Base-by-base conservation (phyloP, 331 rosid species). In the Telfairia occidentalis region DNA sequence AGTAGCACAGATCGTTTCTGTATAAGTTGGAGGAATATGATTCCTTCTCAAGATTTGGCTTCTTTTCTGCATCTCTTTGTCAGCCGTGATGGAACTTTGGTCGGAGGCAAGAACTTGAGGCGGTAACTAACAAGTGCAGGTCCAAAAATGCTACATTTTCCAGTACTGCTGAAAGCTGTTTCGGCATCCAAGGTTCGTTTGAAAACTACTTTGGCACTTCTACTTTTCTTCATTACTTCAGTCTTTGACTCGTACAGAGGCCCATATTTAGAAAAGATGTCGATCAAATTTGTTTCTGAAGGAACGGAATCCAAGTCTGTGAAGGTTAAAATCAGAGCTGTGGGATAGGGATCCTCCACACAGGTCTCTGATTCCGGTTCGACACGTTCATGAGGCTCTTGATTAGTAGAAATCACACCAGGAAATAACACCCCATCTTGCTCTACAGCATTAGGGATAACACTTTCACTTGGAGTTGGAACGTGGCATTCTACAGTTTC, bases 101-200 rank as follows among this genome's bases (percentile, higher is more conserved):
- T 38, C 9, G 79, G 85, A 5, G 86, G 75, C 63, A 85, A 64
- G 79, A 83, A 87, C 87, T 85, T 90, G 86, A 93, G 97, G 63
- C 89, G 84, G 83, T 92, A 92, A 71, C 97, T 85, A 64, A 83
- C 84, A 42, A 89, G 92, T 50, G 97, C 82, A 76, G 96, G 92
- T 63, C 98, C 97, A 50, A 93, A 93, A 26, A 80, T 84, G 81
- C 88, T 85, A 77, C 85, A 93, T 78, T 91, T 91, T 71, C 98
- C 97, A 10, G 96, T 86, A 74, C 92, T 91, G 58, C 96, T 89
- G 82, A 91, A 94, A 74, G 96, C 98, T 37, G 80, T 75, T 85
- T 89, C 91, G 24, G 97, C 96, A 78, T 89, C 96, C 7, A 74
- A 16, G 26, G 79, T 83, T 78, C 78, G 83, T 78, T 35, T 77